Percentiles rank a stretch among this genome's conserved stretches.
Evolutionary conservation across 2,329 filamentous ascomycete species (phyloP).

Genomic region (Aspergillus transmontanensis): DNA sequence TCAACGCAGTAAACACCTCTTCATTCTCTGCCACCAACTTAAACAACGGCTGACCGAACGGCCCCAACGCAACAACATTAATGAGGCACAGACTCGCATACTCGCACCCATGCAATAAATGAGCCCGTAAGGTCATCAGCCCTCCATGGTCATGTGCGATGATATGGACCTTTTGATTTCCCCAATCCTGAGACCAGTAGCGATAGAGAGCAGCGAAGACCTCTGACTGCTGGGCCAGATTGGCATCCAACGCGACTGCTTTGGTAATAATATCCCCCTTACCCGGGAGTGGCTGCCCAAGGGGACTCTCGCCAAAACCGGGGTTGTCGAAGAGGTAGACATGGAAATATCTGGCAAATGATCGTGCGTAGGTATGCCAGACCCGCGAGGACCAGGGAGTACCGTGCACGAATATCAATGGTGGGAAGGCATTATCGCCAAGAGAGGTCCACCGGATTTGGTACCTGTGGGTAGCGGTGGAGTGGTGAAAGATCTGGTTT

Average conservation of each 20-base stretch:
- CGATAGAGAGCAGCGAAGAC: slow-evolving; percentile 43
- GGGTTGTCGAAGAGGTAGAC: slow-evolving; percentile 52
- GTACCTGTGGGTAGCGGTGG: slow-evolving; percentile 30
- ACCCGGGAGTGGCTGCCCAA: slow-evolving; percentile 18
- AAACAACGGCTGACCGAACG: slow-evolving; percentile 50
- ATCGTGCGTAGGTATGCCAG: slow-evolving; percentile 40
- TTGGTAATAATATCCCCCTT: not conserved
- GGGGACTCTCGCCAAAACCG: slow-evolving; percentile 46
- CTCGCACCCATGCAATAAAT: slow-evolving; percentile 40
- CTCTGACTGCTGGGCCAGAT: slow-evolving; percentile 43
- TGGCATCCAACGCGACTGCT: slow-evolving; percentile 31
- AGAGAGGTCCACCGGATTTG: slow-evolving; percentile 38
- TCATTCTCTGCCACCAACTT: slow-evolving; percentile 42
- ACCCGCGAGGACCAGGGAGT: slow-evolving; percentile 52
- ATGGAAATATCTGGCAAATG: slow-evolving; percentile 38
- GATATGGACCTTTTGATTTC: slow-evolving; percentile 34
- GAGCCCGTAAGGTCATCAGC: slow-evolving; percentile 42
- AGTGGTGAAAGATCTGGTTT: slow-evolving; percentile 31
- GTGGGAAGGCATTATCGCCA: slow-evolving; percentile 31
- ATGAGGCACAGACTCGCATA: slow-evolving; percentile 47
- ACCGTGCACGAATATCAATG: slow-evolving; percentile 50
- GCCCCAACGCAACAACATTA: slow-evolving; percentile 48
- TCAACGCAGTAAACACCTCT: slow-evolving; percentile 38
- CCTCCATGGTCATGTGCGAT: slow-evolving; percentile 52
- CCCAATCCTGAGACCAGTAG: slow-evolving; percentile 29